phyloP scores from a whole-genome alignment of 169 alveolate genomes.

The Cryptosporidium felis region DNA sequence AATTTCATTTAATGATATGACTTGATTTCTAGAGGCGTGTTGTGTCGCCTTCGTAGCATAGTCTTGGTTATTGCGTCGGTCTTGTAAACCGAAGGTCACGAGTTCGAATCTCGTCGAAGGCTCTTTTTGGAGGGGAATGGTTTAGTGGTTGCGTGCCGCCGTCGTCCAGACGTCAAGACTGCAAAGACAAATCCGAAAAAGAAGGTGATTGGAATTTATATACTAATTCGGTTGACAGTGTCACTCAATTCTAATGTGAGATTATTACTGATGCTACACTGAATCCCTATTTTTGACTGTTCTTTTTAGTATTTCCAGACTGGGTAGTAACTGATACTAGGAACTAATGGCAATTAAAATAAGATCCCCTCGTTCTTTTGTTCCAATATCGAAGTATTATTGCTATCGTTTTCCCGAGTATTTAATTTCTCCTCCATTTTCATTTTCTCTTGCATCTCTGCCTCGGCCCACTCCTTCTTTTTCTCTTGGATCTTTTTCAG shows the following conservation, averaged over 20 bases:
- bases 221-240: too few relatives aligned
- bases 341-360: too few relatives aligned
- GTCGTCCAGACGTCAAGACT: too few relatives aligned
- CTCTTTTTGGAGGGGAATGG: too few relatives aligned
- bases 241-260: too few relatives aligned
- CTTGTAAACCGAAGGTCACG: slow-evolving; percentile 74
- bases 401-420: neutral
- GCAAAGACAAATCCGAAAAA: too few relatives aligned
- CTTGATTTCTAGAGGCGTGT: neutral
- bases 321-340: too few relatives aligned
- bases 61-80: slow-evolving; percentile 74
- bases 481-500: slow-evolving; percentile 61
- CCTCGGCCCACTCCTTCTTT: slow-evolving; percentile 71
- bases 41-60: slow-evolving; percentile 70
- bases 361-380: slow-evolving; percentile 49
- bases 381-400: slow-evolving; percentile 9
- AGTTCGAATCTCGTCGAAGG: slow-evolving; percentile 74
- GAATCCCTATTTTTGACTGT: too few relatives aligned
- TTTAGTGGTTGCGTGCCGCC: too few relatives aligned
- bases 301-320: too few relatives aligned
- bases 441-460: slow-evolving; percentile 36
- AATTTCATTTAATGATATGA: neutral
- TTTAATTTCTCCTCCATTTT: neutral
- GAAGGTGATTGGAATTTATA: too few relatives aligned
- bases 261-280: too few relatives aligned